Evolutionary conservation across 192 early-diverging fungal genomes (phyloP).

Genomic region (Obelidium mucronatum): DNA sequence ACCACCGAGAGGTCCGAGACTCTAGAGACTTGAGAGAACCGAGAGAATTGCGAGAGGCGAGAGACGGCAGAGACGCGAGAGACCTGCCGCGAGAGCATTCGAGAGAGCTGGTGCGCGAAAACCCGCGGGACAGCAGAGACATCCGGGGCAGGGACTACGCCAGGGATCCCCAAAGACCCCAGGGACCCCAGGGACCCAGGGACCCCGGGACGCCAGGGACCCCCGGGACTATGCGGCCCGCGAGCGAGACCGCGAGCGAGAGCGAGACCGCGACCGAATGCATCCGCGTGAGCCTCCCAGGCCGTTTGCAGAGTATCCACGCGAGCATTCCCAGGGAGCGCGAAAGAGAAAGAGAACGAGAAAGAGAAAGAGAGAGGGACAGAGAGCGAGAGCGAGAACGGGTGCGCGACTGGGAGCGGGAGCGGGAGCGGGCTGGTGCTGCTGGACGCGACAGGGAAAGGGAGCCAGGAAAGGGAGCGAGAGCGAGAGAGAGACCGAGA

Average conservation of each 20-base stretch:
- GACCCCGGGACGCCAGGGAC: constrained; percentile 33
- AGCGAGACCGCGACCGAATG: constrained; percentile 42
- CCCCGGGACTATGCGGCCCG: constrained; percentile 21
- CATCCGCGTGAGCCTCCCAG: no score
- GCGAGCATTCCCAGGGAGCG: constrained; percentile 32
- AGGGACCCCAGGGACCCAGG: constrained; percentile 24
- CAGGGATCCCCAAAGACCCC: constrained; percentile 30
- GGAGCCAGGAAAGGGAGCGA: constrained; percentile 27
- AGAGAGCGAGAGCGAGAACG: constrained; percentile 47
- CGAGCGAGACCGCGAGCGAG: constrained; percentile 33
- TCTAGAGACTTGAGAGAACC: not conserved
- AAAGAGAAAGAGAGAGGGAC: constrained; percentile 44
- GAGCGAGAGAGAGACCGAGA: constrained; percentile 15
- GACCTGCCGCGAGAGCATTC: not conserved
- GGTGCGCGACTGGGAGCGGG: no score
- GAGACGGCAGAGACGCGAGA: not conserved
- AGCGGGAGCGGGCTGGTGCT: no score
- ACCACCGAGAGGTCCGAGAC: not conserved
- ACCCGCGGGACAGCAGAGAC: constrained; percentile 14
- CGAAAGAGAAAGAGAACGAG: constrained; percentile 58
- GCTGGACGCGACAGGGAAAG: constrained; percentile 38
- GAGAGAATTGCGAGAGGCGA: not conserved
- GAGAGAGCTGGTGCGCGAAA: not conserved
- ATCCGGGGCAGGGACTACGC: constrained; percentile 37
- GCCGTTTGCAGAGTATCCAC: not conserved